Conservation (phyloP, 2,329 filamentous ascomycete species). For the Fusarium lyarnte region DNA sequence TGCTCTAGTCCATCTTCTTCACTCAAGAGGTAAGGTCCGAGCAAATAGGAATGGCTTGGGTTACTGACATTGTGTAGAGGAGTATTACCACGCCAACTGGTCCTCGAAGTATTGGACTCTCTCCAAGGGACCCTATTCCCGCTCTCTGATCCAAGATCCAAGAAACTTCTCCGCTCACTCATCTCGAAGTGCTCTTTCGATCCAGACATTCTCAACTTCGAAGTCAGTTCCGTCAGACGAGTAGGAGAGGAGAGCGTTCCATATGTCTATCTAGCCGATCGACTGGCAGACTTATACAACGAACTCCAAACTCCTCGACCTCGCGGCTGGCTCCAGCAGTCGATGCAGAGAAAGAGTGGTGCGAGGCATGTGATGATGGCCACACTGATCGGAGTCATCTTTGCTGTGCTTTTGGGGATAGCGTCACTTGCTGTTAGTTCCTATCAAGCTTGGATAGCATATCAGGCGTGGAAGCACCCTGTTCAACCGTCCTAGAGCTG, state of each 20-base stretch:
- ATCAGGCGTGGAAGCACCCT: background rate
- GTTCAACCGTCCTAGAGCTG: background rate
- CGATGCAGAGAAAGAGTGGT: background rate
- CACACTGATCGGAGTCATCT: background rate
- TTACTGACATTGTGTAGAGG: background rate
- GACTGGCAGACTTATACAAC: background rate
- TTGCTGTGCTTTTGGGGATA: background rate
- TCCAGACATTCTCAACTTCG: background rate
- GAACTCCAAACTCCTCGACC: background rate
- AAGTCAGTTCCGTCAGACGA: background rate
- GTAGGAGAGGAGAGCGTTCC: background rate
- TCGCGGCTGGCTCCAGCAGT: background rate
- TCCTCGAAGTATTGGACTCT: background rate
- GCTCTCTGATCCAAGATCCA: background rate
- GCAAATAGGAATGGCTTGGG: rapidly evolving
- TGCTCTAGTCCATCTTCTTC: background rate
- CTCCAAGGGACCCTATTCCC: background rate
- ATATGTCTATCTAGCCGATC: background rate
- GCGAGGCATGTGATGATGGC: background rate
- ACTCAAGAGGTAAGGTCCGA: background rate
- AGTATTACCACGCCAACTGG: background rate
- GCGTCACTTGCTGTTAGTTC: background rate
- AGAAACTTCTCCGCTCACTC: background rate
- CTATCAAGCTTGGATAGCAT: background rate
- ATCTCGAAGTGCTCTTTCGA: background rate